Evolutionary conservation across 1,284 basidiomycete genomes (phyloP), one percentile per base, ranked within the genome.

Genomic region (Sphagnurus paluster): DNA sequence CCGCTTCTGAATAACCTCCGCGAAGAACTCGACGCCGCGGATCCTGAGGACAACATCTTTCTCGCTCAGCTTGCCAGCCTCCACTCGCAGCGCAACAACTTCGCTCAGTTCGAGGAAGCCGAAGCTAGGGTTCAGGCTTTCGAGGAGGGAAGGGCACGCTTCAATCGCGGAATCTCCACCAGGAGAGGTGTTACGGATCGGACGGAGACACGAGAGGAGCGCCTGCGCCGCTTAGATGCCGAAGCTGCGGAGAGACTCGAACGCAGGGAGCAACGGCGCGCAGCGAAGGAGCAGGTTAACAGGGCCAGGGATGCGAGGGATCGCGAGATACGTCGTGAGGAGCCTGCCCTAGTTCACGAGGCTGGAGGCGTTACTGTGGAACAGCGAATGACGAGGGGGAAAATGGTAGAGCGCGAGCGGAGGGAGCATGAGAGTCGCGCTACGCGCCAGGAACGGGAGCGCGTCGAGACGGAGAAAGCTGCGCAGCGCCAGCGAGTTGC

Each of bases 1-100:
- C 13, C 10, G 16, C 24, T 42, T 1, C 34, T 52, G 24, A 28
- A 33, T 19, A 29, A 29, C 5, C 38, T 52, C 21, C 35, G 37
- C 10, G 16, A 9, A 17, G 25, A 47, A 28, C 50, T 36, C 5
- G 14, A 25, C 2, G 14, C 50, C 14, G 19, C 26, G 17, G 35
- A 49, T 32, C 35, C 25, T 5, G 52, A 54, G n/a, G 52, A 54
- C 21, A 23, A 23, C 4, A 51, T 56, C 25, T 52, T 54, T 28
- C 17, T 54, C 25, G 39, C 37, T 5, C 49, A 56, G 24, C 40
- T 56, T 7, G 42, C 21, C 38, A 24, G 20, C 3, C 47, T 52
- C 28, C 24, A 26, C 10, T 11, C 32, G 13, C 44, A 46, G 20
- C 40, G 32, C 28, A 17, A 28, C 44, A 44, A 45, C 19, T 32